Base-by-base conservation (phyloP, 108 stramenopile species). In the Cylindrotheca closterium region DNA sequence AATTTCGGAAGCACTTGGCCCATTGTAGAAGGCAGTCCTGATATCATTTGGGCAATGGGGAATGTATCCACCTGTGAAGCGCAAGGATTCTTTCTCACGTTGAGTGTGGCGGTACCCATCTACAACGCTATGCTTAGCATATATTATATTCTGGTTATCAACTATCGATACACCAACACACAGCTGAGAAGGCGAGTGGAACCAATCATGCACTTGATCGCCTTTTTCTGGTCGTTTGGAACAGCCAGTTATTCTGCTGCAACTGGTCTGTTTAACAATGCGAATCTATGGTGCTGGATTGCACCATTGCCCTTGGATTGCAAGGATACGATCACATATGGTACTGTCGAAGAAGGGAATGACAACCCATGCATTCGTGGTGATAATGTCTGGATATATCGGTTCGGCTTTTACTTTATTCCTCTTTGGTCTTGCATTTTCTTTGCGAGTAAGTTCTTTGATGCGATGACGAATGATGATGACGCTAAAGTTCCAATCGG, bases 81-180 rank as follows among this genome's bases (percentile, higher is more conserved):
- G 1, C 76, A 79, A 30, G 87, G 82, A 19, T 88, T 85, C 59
- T 85, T 88, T 49, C 19, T 75, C 12, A 79, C 80, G 49, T 55
- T 81, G 18, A 63, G 57, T 1, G 21, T 84, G 7, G 47, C 65
- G 29, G 61, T 67, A 22, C 72, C 77, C 2, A 25, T 83, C 12
- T 87, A 80, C 72, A 79, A 83, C 62, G 57, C 74, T 0, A 50
- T 51, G 17, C 58, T 87, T 26, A 46, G 71, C 15, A 8, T 76
- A 15, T 82, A 82, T 58, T 88, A 84, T 61, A 24, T 83, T 1
- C 51, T 88, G 21, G 63, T 62, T 18, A 78, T 82, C 23, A 59
- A 50, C 12, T 79, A 84, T 53, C 54, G 60, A n/a, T 70, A 58
- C 55, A 51, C 54, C 5, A 73, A 81, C 12, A 34, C 64, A 24